phyloP scores from a whole-genome alignment of 2,329 filamentous ascomycete species.

The Chalaropsis ovoidea region DNA sequence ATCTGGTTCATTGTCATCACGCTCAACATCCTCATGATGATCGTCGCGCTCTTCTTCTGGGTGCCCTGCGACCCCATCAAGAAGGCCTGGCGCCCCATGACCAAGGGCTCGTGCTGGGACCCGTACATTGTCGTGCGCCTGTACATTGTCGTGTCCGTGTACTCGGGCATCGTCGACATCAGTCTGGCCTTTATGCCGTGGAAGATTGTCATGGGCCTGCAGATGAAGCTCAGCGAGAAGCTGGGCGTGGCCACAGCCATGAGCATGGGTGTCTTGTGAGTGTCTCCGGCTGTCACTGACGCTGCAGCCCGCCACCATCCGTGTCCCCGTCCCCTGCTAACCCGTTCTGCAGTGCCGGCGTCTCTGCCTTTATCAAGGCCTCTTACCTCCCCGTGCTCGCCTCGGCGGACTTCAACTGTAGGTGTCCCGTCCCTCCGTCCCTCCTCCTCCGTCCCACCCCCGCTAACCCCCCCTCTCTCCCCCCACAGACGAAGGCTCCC shows the following conservation, averaged over 20 bases:
- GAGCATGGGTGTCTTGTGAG: conserved; percentile 30
- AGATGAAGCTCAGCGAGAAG: conserved; percentile 30
- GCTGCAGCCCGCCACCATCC: too few relatives aligned
- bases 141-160: conserved; percentile 22
- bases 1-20: conserved; percentile 30
- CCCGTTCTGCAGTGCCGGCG: conserved; percentile 12
- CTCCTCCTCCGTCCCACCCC: background rate
- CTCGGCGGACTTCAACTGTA: conserved; percentile 19
- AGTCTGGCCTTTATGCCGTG: conserved; percentile 28
- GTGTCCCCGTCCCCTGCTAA: background rate
- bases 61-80: conserved; percentile 29
- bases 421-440: background rate
- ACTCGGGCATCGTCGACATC: conserved; percentile 27
- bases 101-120: conserved; percentile 29
- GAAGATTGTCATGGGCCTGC: conserved; percentile 29
- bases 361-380: conserved; percentile 23
- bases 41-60: conserved; percentile 29
- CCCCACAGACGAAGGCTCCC: conserved; percentile 3
- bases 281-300: background rate
- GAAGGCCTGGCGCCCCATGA: conserved; percentile 28
- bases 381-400: conserved; percentile 14
- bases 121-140: conserved; percentile 20
- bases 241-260: conserved; percentile 29
- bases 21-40: conserved; percentile 28
- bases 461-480: background rate